Base-by-base conservation (phyloP, 371 early-diverging fungal genomes). In the Mucor irregularis region DNA sequence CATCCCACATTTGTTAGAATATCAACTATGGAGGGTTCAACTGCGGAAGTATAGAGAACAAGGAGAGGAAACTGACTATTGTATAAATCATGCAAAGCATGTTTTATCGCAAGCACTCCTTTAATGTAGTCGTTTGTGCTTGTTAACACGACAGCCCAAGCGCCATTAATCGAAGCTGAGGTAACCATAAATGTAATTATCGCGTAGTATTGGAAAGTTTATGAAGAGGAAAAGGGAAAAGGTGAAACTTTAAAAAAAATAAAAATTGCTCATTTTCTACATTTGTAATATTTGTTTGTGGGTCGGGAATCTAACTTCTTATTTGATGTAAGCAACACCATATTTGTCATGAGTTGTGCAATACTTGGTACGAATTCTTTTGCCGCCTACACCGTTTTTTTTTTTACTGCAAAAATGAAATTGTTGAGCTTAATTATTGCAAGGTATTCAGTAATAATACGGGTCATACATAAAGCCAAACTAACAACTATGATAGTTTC, bases 41-140 rank as follows among this genome's bases (percentile, higher is more conserved):
- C 74, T 10, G 80, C 49, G 0, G 84, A 75, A 0, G 94, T 86
- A 40, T 83, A 84, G 51, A 96, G 69, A 46, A 85, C 79, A n/a
- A 91, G 74, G 29, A 92, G 71, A 38, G 74, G 71, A 51, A 86
- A 76, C 21, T 64, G 64, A 10, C 94, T 90, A n/a, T 79, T 44
- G 16, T 63, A 67, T n/a, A 76, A 49, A 22, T 71, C 67, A 11
- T 88, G 80, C 44, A 96, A 78, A 1, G 95, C 89, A 38, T 87
- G 74, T 16, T 85, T 87, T 19, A 95, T 76, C 9, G 90, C 86
- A 10, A 89, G 68, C 0, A 93, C 92, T 4, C 94, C 96, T 45
- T 85, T 83, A 14, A 91, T 83, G 58, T 96, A 96, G 8, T 71
- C 61, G 62, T 88, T 69, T 9, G 58, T 81, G 56, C 78, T 86